These are phyloP conservation scores for Fulvia fulva DNA, from an alignment of 2,329 filamentous ascomycete species.

Conservation along the genomic window DNA sequence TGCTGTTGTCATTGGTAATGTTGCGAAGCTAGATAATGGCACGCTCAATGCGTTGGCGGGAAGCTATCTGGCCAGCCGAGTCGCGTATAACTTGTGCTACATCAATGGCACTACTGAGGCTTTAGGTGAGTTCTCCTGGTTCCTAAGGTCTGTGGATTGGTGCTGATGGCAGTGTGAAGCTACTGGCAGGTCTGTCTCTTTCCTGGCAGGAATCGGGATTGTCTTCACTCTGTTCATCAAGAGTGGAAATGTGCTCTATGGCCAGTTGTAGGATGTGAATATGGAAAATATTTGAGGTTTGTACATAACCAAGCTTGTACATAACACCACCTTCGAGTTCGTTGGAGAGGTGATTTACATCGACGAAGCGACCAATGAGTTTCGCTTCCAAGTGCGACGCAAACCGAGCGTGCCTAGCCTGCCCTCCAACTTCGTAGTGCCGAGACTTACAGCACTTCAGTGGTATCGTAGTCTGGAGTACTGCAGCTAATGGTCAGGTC, in stretches of 20 bases:
- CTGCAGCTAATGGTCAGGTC: too few relatives aligned
- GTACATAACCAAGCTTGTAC: too few relatives aligned
- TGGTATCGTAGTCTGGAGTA: too few relatives aligned
- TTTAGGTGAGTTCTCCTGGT: slow-evolving; percentile 15
- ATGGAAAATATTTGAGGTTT: not conserved
- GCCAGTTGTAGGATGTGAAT: slow-evolving; percentile 9
- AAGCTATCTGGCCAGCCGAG: slow-evolving; percentile 27
- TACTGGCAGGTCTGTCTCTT: slow-evolving; percentile 10
- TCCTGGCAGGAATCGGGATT: slow-evolving; percentile 23
- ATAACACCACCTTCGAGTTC: too few relatives aligned
- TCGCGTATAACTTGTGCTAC: slow-evolving; percentile 31
- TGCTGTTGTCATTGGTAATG: slow-evolving; percentile 38
- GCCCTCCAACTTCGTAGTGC: too few relatives aligned
- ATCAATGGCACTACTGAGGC: slow-evolving; percentile 26
- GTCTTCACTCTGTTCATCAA: slow-evolving; percentile 28
- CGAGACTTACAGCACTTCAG: too few relatives aligned
- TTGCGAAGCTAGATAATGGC: slow-evolving; percentile 31
- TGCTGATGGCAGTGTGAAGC: slow-evolving; percentile 4
- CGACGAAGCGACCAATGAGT: too few relatives aligned
- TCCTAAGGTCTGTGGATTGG: too few relatives aligned
- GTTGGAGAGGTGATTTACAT: too few relatives aligned
- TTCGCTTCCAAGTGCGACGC: too few relatives aligned
- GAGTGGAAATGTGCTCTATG: slow-evolving; percentile 24
- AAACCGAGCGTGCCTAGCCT: too few relatives aligned
- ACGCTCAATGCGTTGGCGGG: slow-evolving; percentile 27